Conservation (phyloP, 495 filamentous ascomycete genomes). For the Oidiodendron maius region DNA sequence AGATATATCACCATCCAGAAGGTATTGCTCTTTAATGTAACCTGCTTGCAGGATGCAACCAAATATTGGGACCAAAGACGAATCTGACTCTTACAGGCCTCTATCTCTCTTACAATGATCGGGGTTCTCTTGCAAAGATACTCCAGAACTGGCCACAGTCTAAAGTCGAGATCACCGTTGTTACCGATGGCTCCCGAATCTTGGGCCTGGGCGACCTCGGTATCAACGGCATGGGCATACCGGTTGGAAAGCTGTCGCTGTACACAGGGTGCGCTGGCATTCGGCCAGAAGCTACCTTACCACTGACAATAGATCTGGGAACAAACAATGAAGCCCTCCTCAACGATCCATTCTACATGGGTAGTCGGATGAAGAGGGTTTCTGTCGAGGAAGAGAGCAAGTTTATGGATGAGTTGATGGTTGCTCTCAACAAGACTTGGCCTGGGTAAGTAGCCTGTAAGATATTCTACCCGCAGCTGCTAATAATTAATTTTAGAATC, state of each 20-base stretch:
- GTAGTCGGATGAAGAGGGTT: constrained; percentile 61
- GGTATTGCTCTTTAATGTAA: constrained; percentile 32
- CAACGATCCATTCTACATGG: constrained; percentile 75
- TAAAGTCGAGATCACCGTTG: constrained; percentile 72
- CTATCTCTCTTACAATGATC: constrained; percentile 71
- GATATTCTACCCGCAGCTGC: background rate
- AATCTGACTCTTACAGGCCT: constrained; percentile 42
- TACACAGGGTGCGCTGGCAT: constrained; percentile 79
- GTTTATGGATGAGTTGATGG: constrained; percentile 78
- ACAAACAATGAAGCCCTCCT: constrained; percentile 66
- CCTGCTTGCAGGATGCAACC: background rate
- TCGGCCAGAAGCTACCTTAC: constrained; percentile 65
- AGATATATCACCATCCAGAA: constrained; percentile 77
- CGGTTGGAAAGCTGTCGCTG: constrained; percentile 69
- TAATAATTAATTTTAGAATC: constrained; percentile 41
- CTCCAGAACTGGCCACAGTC: constrained; percentile 72
- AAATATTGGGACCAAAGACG: background rate
- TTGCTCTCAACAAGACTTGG: constrained; percentile 69
- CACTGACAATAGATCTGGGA: constrained; percentile 70
- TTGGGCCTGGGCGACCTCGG: constrained; percentile 75
- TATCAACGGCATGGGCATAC: constrained; percentile 82
- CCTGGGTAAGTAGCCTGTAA: constrained; percentile 50
- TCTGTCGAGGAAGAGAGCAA: constrained; percentile 63
- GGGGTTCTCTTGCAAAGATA: constrained; percentile 63
- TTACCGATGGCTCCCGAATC: constrained; percentile 77